phyloP scores from a whole-genome alignment of 352 stramenopile genomes.

The Phytopythium mirpurense region DNA sequence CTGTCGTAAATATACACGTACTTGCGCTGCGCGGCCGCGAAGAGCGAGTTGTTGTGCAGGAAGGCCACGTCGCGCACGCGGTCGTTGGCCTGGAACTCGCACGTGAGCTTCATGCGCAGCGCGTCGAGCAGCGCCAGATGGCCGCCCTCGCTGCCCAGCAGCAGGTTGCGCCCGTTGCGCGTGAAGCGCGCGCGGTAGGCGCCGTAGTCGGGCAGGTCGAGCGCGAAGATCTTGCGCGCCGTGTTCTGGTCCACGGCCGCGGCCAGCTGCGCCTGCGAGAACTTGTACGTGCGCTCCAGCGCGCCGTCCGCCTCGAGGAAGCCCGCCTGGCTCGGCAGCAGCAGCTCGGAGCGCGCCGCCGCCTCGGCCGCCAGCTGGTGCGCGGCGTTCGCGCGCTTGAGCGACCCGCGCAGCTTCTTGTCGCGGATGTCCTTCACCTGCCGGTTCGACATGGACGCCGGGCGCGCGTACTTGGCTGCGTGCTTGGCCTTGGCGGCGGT shows the following conservation, averaged over 20 bases:
- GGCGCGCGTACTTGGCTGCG: slow-evolving; percentile 70
- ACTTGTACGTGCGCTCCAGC: slow-evolving; percentile 95
- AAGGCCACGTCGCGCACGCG: slow-evolving; percentile 94
- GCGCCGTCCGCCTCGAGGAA: slow-evolving; percentile 91
- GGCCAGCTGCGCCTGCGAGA: slow-evolving; percentile 89
- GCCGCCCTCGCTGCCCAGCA: slow-evolving; percentile 92
- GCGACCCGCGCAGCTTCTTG: slow-evolving; percentile 82
- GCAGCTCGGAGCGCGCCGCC: slow-evolving; percentile 88
- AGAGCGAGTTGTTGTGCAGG: slow-evolving; percentile 97
- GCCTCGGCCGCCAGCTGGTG: slow-evolving; percentile 79
- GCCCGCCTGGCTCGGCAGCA: slow-evolving; percentile 83
- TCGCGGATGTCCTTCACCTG: slow-evolving; percentile 76
- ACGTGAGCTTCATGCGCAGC: slow-evolving; percentile 87
- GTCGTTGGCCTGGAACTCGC: slow-evolving; percentile 94
- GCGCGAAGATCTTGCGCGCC: slow-evolving; percentile 92
- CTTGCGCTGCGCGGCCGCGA: slow-evolving; percentile 96
- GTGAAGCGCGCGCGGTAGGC: slow-evolving; percentile 95
- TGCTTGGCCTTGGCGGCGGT: slow-evolving; percentile 40
- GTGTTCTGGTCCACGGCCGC: slow-evolving; percentile 93
- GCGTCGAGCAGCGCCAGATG: slow-evolving; percentile 96
- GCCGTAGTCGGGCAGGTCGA: slow-evolving; percentile 90
- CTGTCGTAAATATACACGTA: slow-evolving; percentile 99
- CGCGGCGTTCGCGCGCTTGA: slow-evolving; percentile 73
- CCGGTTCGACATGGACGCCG: slow-evolving; percentile 43
- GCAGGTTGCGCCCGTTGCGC: slow-evolving; percentile 92